These are phyloP conservation scores for Trypanosoma platydactyli DNA, from an alignment of 208 protist genomes.

Conservation along the genomic window DNA sequence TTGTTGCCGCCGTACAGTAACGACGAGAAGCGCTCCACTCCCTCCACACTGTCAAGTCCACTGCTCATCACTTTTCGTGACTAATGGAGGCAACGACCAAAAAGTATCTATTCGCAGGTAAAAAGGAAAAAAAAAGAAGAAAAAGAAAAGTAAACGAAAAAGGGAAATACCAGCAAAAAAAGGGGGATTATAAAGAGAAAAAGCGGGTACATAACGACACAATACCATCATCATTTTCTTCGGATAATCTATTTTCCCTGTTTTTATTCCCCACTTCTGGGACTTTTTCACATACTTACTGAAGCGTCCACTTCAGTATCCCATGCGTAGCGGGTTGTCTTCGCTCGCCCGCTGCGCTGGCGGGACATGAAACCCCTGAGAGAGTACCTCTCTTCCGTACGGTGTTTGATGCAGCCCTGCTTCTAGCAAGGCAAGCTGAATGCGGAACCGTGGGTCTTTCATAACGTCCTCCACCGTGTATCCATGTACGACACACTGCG, in stretches of 20 bases:
- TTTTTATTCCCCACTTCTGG: background rate
- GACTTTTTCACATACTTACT: background rate
- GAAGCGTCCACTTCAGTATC: constrained; percentile 4
- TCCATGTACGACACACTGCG: constrained; percentile 38
- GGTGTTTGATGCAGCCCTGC: constrained; percentile 74
- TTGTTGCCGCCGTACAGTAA: constrained; percentile 38
- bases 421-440: constrained; percentile 74
- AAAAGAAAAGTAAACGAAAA: constrained; percentile 16
- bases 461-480: constrained; percentile 79
- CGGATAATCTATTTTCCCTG: constrained; percentile 1
- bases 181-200: no score
- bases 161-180: constrained; percentile 1
- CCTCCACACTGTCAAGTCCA: constrained; percentile 19
- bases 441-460: constrained; percentile 76
- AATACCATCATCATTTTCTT: no score
- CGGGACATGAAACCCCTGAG: constrained; percentile 54
- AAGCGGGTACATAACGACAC: no score
- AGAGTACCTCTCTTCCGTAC: constrained; percentile 74
- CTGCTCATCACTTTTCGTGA: background rate
- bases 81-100: background rate
- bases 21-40: constrained; percentile 31
- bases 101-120: constrained; percentile 11
- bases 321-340: constrained; percentile 60
- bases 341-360: constrained; percentile 73
- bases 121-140: constrained; percentile 15